Evolutionary conservation across 257 asterid genomes (phyloP).

Genomic region (Marsdenia floribunda): DNA sequence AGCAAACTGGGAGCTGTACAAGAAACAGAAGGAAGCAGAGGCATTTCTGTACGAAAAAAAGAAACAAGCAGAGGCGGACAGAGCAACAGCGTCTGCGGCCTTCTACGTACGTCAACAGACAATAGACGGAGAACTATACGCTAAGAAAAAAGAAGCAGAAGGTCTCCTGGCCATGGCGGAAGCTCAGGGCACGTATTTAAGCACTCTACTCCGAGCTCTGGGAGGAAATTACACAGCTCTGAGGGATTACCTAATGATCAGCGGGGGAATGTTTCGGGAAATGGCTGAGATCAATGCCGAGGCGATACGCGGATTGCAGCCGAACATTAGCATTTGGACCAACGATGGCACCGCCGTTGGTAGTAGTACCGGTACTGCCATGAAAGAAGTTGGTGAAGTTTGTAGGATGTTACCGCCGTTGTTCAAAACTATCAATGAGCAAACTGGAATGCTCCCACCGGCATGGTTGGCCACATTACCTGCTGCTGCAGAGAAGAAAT

Average conservation of each 20-base stretch:
- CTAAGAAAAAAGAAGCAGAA: conserved; percentile 59
- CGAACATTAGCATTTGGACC: conserved; percentile 66
- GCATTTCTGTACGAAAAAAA: conserved; percentile 51
- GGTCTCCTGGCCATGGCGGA: conserved; percentile 53
- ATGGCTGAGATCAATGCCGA: conserved; percentile 56
- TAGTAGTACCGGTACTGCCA: conserved; percentile 20
- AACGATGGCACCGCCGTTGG: conserved; percentile 18
- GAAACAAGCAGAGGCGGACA: conserved; percentile 51
- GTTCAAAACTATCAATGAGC: conserved; percentile 58
- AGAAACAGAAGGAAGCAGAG: conserved; percentile 56
- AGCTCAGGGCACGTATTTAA: conserved; percentile 54
- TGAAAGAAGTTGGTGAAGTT: conserved; percentile 52
- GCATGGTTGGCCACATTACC: conserved; percentile 50
- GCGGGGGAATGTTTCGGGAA: conserved; percentile 46
- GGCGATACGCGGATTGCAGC: conserved; percentile 53
- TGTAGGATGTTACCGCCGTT: conserved; percentile 63
- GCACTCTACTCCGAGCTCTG: conserved; percentile 38
- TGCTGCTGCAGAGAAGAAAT: not conserved
- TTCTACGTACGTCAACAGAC: conserved; percentile 34
- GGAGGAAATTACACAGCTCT: conserved; percentile 52
- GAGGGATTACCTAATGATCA: conserved; percentile 62
- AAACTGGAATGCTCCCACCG: conserved; percentile 67
- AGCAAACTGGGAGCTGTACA: conserved; percentile 65
- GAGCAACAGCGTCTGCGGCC: conserved; percentile 49
- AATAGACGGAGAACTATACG: conserved; percentile 50